phyloP scores from a whole-genome alignment of 2,329 filamentous ascomycete species.

The Penicillium brevicompactum region DNA sequence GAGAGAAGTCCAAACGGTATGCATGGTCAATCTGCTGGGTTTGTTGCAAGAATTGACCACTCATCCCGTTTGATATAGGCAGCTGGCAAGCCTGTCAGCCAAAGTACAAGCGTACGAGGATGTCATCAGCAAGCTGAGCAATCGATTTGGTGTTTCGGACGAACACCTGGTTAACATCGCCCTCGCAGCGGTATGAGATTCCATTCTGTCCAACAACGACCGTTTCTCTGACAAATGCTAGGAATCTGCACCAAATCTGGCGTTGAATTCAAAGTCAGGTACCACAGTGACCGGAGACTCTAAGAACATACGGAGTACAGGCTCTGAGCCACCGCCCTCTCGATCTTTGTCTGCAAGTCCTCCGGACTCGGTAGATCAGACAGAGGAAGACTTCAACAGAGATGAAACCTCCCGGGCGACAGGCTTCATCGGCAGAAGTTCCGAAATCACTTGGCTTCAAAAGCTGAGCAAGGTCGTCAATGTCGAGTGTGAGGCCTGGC shows the following conservation, averaged over 20 bases:
- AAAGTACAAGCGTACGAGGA: conserved; percentile 46
- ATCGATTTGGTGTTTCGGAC: conserved; percentile 38
- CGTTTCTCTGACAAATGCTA: conserved; percentile 23
- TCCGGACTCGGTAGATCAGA: conserved; percentile 42
- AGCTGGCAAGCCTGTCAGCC: conserved; percentile 44
- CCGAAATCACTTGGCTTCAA: conserved; percentile 50
- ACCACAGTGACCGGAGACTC: conserved; percentile 18
- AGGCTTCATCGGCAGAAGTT: conserved; percentile 49
- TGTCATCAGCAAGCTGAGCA: conserved; percentile 39
- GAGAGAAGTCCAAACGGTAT: conserved; percentile 49
- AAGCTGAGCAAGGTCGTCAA: conserved; percentile 38
- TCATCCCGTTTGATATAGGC: conserved; percentile 25
- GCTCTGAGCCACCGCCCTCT: conserved; percentile 25
- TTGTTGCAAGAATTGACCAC: neutral
- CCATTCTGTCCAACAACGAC: neutral
- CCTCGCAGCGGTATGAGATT: conserved; percentile 32
- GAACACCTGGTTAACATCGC: conserved; percentile 39
- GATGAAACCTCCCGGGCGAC: conserved; percentile 42
- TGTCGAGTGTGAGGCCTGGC: conserved; percentile 24
- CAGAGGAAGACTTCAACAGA: conserved; percentile 47
- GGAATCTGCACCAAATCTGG: conserved; percentile 27
- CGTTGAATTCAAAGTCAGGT: conserved; percentile 22
- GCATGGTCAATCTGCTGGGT: neutral
- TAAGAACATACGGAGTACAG: conserved; percentile 18
- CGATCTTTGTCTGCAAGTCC: conserved; percentile 33